Evolutionary conservation across 2,329 filamentous ascomycete genomes (phyloP).

Genomic region (Thielaviopsis punctulata): DNA sequence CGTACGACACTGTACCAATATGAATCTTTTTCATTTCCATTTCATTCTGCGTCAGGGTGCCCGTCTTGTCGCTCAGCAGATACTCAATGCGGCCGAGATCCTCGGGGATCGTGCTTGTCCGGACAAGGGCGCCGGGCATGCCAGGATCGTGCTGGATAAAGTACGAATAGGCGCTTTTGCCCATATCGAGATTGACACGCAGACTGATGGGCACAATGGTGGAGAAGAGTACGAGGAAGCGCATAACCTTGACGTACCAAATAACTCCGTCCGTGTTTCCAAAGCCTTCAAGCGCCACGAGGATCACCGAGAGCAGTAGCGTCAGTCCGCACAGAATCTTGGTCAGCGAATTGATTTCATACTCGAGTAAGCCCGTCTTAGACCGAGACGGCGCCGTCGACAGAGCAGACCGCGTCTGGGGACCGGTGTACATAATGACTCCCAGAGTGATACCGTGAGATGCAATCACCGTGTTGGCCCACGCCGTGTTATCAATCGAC

Average conservation of each 20-base stretch:
- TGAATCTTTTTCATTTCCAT: slow-evolving; percentile 99
- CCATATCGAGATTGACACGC: slow-evolving; percentile 91
- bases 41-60: slow-evolving; percentile 93
- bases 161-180: slow-evolving; percentile 87
- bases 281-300: slow-evolving; percentile 79
- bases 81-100: slow-evolving; percentile 94
- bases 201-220: slow-evolving; percentile 96
- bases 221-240: slow-evolving; percentile 97
- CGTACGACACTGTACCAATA: slow-evolving; percentile 93
- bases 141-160: slow-evolving; percentile 86
- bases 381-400: slow-evolving; percentile 85
- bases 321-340: slow-evolving; percentile 91
- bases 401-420: slow-evolving; percentile 81
- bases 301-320: slow-evolving; percentile 64
- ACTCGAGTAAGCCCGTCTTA: slow-evolving; percentile 83
- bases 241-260: slow-evolving; percentile 96
- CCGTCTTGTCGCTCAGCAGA: slow-evolving; percentile 89
- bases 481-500: slow-evolving; percentile 92
- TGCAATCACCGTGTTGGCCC: slow-evolving; percentile 94
- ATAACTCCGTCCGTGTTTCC: slow-evolving; percentile 43
- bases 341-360: slow-evolving; percentile 91
- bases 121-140: slow-evolving; percentile 81
- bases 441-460: slow-evolving; percentile 80
- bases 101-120: slow-evolving; percentile 94
- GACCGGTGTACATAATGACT: slow-evolving; percentile 84